Evolutionary conservation across 2,329 filamentous ascomycete genomes (phyloP), one percentile per base, ranked within the genome.

Genomic region (Sphaerulina vaccinii): DNA sequence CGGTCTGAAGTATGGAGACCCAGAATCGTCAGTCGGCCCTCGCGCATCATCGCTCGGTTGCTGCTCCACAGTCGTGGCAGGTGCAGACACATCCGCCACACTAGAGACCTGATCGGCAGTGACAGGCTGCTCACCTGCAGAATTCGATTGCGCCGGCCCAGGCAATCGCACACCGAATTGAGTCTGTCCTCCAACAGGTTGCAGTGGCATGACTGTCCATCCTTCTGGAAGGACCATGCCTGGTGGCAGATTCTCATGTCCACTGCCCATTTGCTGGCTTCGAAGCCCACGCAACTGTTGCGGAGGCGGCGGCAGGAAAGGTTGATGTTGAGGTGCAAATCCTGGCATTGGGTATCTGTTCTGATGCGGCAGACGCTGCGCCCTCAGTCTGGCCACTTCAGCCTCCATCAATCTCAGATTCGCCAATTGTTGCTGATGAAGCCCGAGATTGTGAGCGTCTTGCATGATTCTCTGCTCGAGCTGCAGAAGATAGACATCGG

Each of bases 381-480:
- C 76, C 19, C 86, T 83, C 48, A 91, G 73, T 54, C 85, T 79
- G 27, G 80, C 75, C 43, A 93, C 68, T 66, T 93, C 88, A 16
- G 73, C 71, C 54, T 87, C 80, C 54, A 93, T 74, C 13, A 83
- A 72, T 46, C 85, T 79, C n/a, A 90, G 73, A n/a, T 81, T 72
- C 41, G 83, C 79, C 3, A 91, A 67, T 65, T 93, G 87, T 27
- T 85, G 79, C 44, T 87, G 80, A 13, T 83, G 81, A 27, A 80
- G 65, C 39, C 84, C 80, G 15, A 92, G 73, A 36, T 72, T 73
- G 40, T 80, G 76, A 27, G 88, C 77, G 63, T 91, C 86, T 49
- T 83, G 80, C 59, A 84, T 76, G 19, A 93, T 76, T 48, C 87
- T 81, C 49, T 84, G 79, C 59, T 90, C 85, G 11, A 89, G 77